These are phyloP conservation scores for Phytophthora cryptogea DNA, from an alignment of 352 stramenopile genomes.

Conservation along the genomic window DNA sequence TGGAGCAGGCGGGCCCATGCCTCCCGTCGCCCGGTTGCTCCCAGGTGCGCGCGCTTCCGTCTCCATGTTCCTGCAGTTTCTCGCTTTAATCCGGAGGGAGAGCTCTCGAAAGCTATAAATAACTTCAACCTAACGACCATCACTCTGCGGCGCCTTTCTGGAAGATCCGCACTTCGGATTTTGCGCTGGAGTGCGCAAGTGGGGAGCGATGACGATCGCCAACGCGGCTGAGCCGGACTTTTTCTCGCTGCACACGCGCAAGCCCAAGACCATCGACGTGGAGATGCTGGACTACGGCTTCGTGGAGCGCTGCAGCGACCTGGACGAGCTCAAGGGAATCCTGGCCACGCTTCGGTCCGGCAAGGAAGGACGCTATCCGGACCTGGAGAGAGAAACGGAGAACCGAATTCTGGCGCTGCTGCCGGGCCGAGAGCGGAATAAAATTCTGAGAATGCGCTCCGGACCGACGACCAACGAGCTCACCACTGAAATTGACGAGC, in stretches of 20 bases:
- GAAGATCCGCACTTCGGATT: constrained; percentile 29
- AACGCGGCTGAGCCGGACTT: constrained; percentile 55
- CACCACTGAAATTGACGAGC: constrained; percentile 55
- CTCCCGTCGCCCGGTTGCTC: constrained; percentile 2
- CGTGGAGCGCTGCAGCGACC: constrained; percentile 80
- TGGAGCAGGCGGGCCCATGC: constrained; percentile 10
- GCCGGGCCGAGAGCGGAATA: constrained; percentile 71
- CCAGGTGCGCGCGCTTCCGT: constrained; percentile 9
- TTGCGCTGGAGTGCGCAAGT: neutral
- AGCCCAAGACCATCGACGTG: constrained; percentile 71
- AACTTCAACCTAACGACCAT: constrained; percentile 39
- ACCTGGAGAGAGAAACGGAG: constrained; percentile 86
- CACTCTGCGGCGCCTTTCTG: constrained; percentile 28
- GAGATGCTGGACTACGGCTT: constrained; percentile 94
- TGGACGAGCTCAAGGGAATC: constrained; percentile 89
- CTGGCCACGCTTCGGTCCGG: constrained; percentile 83
- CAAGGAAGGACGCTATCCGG: constrained; percentile 89
- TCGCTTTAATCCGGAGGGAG: constrained; percentile 10
- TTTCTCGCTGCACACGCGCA: constrained; percentile 79
- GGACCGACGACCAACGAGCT: constrained; percentile 61
- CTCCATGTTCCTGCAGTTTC: constrained; percentile 40
- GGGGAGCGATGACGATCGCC: constrained; percentile 41
- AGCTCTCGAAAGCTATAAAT: constrained; percentile 28
- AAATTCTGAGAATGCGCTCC: constrained; percentile 71
- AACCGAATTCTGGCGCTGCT: constrained; percentile 81